Evolutionary conservation across 352 stramenopile species (phyloP).

Genomic region (Globisporangium canariense): DNA sequence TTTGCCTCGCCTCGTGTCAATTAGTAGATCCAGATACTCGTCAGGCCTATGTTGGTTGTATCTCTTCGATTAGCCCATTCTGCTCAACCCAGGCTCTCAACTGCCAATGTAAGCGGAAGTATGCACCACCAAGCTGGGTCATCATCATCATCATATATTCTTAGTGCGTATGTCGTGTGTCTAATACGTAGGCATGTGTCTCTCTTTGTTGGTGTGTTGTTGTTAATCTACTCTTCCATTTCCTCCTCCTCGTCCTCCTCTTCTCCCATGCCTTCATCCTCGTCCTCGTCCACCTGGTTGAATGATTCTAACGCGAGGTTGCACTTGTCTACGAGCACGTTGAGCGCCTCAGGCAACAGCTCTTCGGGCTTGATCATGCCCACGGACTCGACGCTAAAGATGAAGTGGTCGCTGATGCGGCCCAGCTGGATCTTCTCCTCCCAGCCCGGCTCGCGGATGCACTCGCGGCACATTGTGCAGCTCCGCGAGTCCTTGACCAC

Average conservation of each 20-base stretch:
- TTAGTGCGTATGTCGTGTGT: conserved; percentile 14
- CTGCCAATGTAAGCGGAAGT: background rate
- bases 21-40: no score
- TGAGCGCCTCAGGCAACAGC: conserved; percentile 71
- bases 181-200: conserved; percentile 20
- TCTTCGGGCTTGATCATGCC: conserved; percentile 87
- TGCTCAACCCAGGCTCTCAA: background rate
- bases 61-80: no score
- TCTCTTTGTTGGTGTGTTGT: conserved; percentile 16
- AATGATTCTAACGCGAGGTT: conserved; percentile 83
- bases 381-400: conserved; percentile 89
- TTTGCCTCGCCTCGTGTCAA: background rate
- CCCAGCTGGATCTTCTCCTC: conserved; percentile 88
- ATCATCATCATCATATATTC: conserved; percentile 11
- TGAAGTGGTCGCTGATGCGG: conserved; percentile 95
- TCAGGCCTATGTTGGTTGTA: no score
- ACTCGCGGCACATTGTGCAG: conserved; percentile 97
- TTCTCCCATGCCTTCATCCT: conserved; percentile 47
- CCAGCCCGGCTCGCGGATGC: conserved; percentile 88
- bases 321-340: conserved; percentile 81
- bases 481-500: conserved; percentile 81
- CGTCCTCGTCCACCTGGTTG: conserved; percentile 42
- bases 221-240: conserved; percentile 24
- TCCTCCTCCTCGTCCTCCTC: conserved; percentile 53
- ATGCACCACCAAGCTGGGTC: no score